These are phyloP conservation scores for Linnemannia zychae DNA, from an alignment of 192 early-diverging fungal species.

Conservation along the genomic window DNA sequence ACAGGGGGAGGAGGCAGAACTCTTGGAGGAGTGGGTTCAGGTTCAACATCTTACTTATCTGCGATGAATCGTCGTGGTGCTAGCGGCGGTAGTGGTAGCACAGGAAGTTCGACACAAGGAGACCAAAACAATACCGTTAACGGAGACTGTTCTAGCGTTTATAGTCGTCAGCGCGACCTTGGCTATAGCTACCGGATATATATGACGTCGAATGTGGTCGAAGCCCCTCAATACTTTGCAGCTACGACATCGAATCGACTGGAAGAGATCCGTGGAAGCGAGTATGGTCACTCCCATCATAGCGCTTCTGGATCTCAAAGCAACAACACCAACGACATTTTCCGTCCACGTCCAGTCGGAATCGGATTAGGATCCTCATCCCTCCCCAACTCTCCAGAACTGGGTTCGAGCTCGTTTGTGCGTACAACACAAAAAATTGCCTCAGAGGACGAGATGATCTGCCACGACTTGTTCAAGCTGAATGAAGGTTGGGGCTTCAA, in stretches of 20 bases:
- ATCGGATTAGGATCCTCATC: neutral
- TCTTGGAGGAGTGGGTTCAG: neutral
- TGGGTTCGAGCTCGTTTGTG: neutral
- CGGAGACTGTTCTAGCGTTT: conserved; percentile 38
- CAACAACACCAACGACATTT: conserved; percentile 12
- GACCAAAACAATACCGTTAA: neutral
- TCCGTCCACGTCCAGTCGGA: conserved; percentile 7
- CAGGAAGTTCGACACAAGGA: neutral
- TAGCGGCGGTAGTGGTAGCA: neutral
- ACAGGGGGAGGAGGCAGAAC: neutral
- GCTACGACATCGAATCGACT: conserved; percentile 25
- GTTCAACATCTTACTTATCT: no score
- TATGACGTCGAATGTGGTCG: conserved; percentile 50
- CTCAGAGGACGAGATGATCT: conserved; percentile 48
- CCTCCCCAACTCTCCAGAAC: conserved; percentile 24
- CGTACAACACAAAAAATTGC: conserved; percentile 27
- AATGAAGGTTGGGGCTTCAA: conserved; percentile 50
- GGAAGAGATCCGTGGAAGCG: conserved; percentile 42
- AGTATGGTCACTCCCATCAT: conserved; percentile 8
- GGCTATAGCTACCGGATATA: conserved; percentile 42
- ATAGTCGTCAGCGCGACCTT: conserved; percentile 33
- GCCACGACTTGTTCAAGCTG: conserved; percentile 32
- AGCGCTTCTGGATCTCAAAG: neutral
- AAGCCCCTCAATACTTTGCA: conserved; percentile 48
- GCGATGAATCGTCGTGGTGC: neutral